Conservation (phyloP, 495 filamentous ascomycete genomes). For the Immersiella caudata region DNA sequence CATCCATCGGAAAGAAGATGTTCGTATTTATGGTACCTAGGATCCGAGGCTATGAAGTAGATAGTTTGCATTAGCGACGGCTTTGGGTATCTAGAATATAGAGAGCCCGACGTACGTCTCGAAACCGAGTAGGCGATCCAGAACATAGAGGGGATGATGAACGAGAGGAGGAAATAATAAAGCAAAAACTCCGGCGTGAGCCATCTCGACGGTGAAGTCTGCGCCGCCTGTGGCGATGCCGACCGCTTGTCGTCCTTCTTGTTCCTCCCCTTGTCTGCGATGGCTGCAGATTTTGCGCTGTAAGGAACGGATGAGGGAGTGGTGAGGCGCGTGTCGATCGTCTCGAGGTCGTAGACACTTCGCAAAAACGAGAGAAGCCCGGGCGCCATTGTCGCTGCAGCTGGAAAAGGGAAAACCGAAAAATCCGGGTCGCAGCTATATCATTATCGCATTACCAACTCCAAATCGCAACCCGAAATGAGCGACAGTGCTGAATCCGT, state of each 20-base stretch:
- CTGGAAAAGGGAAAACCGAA: background rate
- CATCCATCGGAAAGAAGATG: conserved; percentile 76
- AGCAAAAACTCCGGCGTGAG: conserved; percentile 81
- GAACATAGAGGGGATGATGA: conserved; percentile 84
- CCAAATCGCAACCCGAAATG: background rate
- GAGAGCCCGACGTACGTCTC: conserved; percentile 59
- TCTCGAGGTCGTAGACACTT: conserved; percentile 80
- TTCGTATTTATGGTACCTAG: conserved; percentile 76
- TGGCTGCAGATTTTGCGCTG: conserved; percentile 45
- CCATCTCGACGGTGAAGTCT: conserved; percentile 65
- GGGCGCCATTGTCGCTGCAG: conserved; percentile 16
- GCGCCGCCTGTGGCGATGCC: conserved; percentile 26
- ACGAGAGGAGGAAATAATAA: conserved; percentile 73
- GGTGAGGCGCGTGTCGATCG: conserved; percentile 90
- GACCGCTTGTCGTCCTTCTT: conserved; percentile 45
- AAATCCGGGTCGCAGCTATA: background rate
- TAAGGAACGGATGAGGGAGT: conserved; percentile 69
- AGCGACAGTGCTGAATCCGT: background rate
- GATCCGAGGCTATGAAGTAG: conserved; percentile 66
- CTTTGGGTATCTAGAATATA: background rate
- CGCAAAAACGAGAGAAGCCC: conserved; percentile 50
- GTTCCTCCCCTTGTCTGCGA: conserved; percentile 16
- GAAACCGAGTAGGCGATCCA: conserved; percentile 84
- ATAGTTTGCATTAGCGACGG: conserved; percentile 17
- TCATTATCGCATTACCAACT: background rate